Evolutionary conservation across 345 rosid species (phyloP).

Genomic region (rapeseed (Brassica napus)): DNA sequence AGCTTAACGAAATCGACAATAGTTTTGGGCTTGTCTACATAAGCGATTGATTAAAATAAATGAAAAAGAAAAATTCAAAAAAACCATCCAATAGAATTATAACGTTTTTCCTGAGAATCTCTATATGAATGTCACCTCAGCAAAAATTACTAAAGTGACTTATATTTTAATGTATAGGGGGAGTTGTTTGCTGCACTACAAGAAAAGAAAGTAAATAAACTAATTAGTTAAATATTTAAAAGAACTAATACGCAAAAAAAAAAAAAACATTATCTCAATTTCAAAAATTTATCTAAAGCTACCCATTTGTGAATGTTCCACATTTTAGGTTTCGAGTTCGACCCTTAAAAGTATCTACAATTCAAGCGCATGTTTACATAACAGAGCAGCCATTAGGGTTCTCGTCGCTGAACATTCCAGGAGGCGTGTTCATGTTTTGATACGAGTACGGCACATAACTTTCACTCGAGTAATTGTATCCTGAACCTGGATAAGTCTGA

Average conservation of each 20-base stretch:
- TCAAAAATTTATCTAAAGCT: constrained; percentile 24
- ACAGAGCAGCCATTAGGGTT: constrained; percentile 40
- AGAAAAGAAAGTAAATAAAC: not conserved
- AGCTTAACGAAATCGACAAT: no score
- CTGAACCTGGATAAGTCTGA: constrained; percentile 34
- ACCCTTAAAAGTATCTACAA: constrained; percentile 1
- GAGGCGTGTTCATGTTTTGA: constrained; percentile 32
- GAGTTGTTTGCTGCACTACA: constrained; percentile 5
- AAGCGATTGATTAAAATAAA: no score
- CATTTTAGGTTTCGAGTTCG: not conserved
- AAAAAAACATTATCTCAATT: constrained; percentile 5
- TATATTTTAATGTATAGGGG: no score
- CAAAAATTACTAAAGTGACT: no score
- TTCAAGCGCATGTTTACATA: constrained; percentile 22
- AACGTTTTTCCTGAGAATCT: no score
- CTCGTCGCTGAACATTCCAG: constrained; percentile 44
- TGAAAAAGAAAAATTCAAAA: no score
- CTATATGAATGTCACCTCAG: no score
- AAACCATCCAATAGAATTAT: no score
- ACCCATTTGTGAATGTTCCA: constrained; percentile 9
- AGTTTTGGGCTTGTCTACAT: no score
- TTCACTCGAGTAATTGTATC: constrained; percentile 41
- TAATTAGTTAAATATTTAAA: not conserved
- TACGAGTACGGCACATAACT: constrained; percentile 31
- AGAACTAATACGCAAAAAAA: constrained; percentile 9